A percentile compares a stretch with the other conserved stretches of the same genome.
Conservation (phyloP, 2,329 filamentous ascomycete species). For the Ascochyta lentis region DNA sequence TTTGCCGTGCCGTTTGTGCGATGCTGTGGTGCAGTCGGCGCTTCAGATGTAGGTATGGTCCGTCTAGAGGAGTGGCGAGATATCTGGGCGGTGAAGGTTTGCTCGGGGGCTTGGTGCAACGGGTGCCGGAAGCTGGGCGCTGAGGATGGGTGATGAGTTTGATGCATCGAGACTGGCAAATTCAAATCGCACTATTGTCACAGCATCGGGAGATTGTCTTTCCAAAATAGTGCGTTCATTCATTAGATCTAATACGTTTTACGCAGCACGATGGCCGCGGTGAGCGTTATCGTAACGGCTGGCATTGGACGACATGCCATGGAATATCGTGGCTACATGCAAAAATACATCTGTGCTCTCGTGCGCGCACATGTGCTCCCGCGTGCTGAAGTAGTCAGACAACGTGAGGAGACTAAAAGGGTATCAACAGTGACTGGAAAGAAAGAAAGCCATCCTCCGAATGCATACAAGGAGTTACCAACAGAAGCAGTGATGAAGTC, state of each 20-base stretch:
- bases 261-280: background rate
- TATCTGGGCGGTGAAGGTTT: background rate
- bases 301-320: background rate
- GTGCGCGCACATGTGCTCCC: conserved; percentile 6
- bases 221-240: conserved; percentile 1
- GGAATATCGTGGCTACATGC: background rate
- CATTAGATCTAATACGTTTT: background rate
- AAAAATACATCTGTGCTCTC: conserved; percentile 1
- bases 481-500: conserved; percentile 9
- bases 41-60: background rate
- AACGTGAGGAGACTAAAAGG: conserved; percentile 13
- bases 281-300: background rate
- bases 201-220: background rate
- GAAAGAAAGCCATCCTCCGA: background rate
- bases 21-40: background rate
- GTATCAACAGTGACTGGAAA: conserved; percentile 25
- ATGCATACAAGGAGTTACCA: background rate
- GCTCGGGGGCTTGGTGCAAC: background rate
- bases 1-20: conserved; percentile 1
- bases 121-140: background rate
- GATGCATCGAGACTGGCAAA: background rate
- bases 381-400: background rate
- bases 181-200: background rate
- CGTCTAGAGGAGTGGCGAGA: background rate
- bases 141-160: background rate